Conservation (phyloP, 495 filamentous ascomycete species). For the Trichoderma reesei region DNA sequence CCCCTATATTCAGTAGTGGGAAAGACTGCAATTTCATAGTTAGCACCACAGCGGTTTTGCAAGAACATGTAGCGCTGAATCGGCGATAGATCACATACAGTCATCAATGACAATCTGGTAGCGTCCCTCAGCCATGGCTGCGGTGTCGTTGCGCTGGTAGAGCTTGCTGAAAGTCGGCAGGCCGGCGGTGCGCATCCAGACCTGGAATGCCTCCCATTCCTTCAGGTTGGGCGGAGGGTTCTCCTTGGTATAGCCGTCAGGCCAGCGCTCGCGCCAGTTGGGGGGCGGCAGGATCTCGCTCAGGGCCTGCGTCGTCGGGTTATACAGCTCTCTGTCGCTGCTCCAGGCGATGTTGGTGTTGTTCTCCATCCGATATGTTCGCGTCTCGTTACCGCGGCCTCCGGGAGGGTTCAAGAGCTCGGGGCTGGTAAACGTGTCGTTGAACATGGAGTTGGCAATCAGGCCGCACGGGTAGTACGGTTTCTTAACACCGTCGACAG, state of each 20-base stretch:
- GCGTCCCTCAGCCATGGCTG: constrained; percentile 52
- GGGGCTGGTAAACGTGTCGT: constrained; percentile 73
- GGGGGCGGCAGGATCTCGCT: constrained; percentile 64
- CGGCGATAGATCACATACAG: background rate
- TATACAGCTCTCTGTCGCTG: constrained; percentile 71
- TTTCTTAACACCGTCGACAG: constrained; percentile 32
- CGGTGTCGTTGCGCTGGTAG: constrained; percentile 64
- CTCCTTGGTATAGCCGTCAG: constrained; percentile 51
- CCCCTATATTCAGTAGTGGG: constrained; percentile 73
- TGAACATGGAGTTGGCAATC: constrained; percentile 95
- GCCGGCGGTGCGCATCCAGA: constrained; percentile 99
- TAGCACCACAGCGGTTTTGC: constrained; percentile 18
- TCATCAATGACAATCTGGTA: constrained; percentile 45
- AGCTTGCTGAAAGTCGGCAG: constrained; percentile 92
- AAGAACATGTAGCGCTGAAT: background rate
- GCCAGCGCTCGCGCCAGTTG: constrained; percentile 66
- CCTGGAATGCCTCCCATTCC: constrained; percentile 75
- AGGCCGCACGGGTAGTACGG: constrained; percentile 92
- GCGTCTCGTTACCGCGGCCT: constrained; percentile 17
- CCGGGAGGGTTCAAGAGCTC: constrained; percentile 37
- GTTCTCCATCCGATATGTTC: constrained; percentile 59
- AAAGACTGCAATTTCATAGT: constrained; percentile 47
- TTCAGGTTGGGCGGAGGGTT: constrained; percentile 57
- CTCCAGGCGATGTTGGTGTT: constrained; percentile 74
- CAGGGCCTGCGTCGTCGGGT: constrained; percentile 49